These are phyloP conservation scores for Nitzschia sp. DNA, from an alignment of 108 stramenopile species.

Conservation along the genomic window DNA sequence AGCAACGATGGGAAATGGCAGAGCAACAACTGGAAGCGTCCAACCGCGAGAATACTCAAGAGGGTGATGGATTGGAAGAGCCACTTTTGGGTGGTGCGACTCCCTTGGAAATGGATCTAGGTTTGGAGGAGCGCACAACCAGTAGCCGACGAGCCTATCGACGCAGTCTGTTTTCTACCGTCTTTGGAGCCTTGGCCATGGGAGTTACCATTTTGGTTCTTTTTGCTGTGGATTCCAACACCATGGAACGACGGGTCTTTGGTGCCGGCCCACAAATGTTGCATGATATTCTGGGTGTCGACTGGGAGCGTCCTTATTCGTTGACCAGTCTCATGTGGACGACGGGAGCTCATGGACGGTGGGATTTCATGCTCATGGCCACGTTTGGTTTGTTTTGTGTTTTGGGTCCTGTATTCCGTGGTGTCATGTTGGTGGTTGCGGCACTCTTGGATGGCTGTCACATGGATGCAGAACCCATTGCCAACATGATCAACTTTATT, in stretches of 20 bases:
- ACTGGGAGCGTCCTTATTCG: slow-evolving; percentile 67
- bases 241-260: slow-evolving; percentile 74
- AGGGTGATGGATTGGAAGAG: slow-evolving; percentile 11
- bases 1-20: slow-evolving; percentile 4
- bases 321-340: slow-evolving; percentile 65
- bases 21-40: slow-evolving; percentile 1
- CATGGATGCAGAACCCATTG: slow-evolving; percentile 4
- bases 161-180: slow-evolving; percentile 4
- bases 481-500: slow-evolving; percentile 59
- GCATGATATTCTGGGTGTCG: slow-evolving; percentile 74
- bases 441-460: slow-evolving; percentile 27
- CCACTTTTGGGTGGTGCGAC: slow-evolving; percentile 16
- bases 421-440: slow-evolving; percentile 32
- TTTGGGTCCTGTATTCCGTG: slow-evolving; percentile 42
- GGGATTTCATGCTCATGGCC: slow-evolving; percentile 77
- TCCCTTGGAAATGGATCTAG: slow-evolving; percentile 29
- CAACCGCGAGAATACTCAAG: background rate
- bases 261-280: slow-evolving; percentile 72
- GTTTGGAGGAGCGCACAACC: background rate
- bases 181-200: slow-evolving; percentile 19
- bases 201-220: slow-evolving; percentile 39
- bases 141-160: background rate
- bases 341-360: slow-evolving; percentile 79
- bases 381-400: slow-evolving; percentile 77
- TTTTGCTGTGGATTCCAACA: slow-evolving; percentile 54